Conservation (phyloP, 805 yeast species). For the Metschnikowia proteae region DNA sequence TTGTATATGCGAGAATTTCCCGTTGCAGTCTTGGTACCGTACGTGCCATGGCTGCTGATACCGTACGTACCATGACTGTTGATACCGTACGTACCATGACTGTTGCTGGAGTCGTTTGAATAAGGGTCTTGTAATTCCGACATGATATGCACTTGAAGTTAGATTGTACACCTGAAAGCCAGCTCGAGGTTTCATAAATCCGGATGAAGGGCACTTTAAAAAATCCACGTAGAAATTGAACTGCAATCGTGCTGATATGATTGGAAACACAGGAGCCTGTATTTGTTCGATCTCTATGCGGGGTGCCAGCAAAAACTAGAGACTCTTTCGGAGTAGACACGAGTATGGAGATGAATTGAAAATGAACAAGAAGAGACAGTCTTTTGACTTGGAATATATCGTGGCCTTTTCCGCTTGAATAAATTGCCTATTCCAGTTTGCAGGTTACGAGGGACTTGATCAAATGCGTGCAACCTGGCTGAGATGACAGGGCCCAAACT, state of each 20-base stretch:
- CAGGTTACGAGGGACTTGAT: neutral
- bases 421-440: neutral
- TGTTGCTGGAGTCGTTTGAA: constrained; percentile 12
- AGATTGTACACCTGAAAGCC: neutral
- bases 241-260: neutral
- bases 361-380: neutral
- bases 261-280: neutral
- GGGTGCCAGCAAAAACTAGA: neutral
- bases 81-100: neutral
- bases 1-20: constrained; percentile 42
- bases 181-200: neutral
- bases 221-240: neutral
- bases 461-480: neutral
- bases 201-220: neutral
- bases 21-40: constrained; percentile 42
- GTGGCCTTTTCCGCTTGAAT: neutral
- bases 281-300: neutral
- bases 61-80: neutral
- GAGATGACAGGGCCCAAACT: neutral
- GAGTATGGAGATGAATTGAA: neutral
- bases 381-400: neutral
- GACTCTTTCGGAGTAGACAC: neutral
- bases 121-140: constrained; percentile 5
- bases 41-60: constrained; percentile 16
- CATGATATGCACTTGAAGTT: neutral